phyloP scores from a whole-genome alignment of 1,284 basidiomycete genomes.

The Cerrena zonata region DNA sequence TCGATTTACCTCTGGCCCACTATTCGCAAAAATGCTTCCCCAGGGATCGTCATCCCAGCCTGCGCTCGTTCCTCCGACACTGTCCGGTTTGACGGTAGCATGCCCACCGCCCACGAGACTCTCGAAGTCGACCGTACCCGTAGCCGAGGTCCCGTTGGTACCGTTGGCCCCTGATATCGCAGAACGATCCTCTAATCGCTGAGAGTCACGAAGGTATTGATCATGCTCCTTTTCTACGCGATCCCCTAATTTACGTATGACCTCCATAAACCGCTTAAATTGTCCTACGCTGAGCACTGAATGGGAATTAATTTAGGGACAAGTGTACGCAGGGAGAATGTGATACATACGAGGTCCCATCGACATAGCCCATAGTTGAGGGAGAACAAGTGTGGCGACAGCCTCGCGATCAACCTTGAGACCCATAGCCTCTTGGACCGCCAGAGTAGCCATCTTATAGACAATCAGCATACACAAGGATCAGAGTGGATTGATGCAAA shows the following conservation, averaged over 20 bases:
- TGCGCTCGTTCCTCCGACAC: conserved; percentile 30
- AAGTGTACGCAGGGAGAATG: not conserved
- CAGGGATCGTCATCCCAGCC: conserved; percentile 76
- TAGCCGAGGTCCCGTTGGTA: conserved; percentile 29
- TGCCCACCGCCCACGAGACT: conserved; percentile 55
- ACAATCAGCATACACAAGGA: not conserved
- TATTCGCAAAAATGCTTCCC: conserved; percentile 61
- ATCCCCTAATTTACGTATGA: conserved; percentile 67
- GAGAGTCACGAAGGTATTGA: conserved; percentile 77
- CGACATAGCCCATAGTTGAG: conserved; percentile 93
- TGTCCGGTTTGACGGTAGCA: conserved; percentile 41
- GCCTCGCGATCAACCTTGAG: conserved; percentile 92
- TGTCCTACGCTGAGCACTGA: conserved; percentile 84
- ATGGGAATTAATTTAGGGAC: not conserved
- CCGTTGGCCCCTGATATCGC: conserved; percentile 28
- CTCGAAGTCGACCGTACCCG: conserved; percentile 61
- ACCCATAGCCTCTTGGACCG: conserved; percentile 95
- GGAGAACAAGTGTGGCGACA: conserved; percentile 87
- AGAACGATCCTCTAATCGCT: conserved; percentile 76
- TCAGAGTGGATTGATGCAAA: not conserved
- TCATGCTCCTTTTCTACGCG: conserved; percentile 84
- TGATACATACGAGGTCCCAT: conserved; percentile 79
- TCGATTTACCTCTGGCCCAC: conserved; percentile 31
- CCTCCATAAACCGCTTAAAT: conserved; percentile 84
- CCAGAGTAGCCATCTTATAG: conserved; percentile 79